These are phyloP conservation scores for sunflower (Helianthus annuus) DNA, from an alignment of 129 eudicot genomes.

Conservation along the genomic window DNA sequence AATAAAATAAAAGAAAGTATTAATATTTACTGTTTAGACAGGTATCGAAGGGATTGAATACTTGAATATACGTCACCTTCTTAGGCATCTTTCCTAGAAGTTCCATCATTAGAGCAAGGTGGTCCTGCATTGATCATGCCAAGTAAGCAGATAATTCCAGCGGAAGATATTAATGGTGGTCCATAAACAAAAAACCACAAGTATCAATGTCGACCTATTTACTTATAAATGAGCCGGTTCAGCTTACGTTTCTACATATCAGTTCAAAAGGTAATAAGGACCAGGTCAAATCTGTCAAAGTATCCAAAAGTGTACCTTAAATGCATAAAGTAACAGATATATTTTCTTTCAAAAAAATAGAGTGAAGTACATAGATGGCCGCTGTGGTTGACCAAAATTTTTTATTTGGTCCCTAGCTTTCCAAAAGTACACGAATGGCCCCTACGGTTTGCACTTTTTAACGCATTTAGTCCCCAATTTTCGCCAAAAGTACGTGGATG, in stretches of 20 bases:
- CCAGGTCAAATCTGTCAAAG: background rate
- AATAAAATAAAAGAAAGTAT: background rate
- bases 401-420: too few relatives aligned
- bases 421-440: too few relatives aligned
- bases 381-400: too few relatives aligned
- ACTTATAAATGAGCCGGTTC: background rate
- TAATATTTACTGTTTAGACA: background rate
- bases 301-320: background rate
- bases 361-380: too few relatives aligned
- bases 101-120: conserved; percentile 99
- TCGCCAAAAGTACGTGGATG: too few relatives aligned
- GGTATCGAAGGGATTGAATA: background rate
- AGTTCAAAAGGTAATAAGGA: background rate
- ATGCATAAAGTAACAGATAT: background rate
- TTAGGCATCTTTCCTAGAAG: conserved; percentile 91
- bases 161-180: background rate
- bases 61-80: conserved; percentile 52
- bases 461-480: too few relatives aligned
- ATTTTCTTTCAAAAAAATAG: background rate
- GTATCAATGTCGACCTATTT: background rate
- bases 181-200: conserved; percentile 10
- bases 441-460: too few relatives aligned
- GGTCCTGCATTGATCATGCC: conserved; percentile 69
- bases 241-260: background rate
- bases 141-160: conserved; percentile 14